Base-by-base conservation (phyloP, 192 early-diverging fungal species). In the Backusella tuberculispora region DNA sequence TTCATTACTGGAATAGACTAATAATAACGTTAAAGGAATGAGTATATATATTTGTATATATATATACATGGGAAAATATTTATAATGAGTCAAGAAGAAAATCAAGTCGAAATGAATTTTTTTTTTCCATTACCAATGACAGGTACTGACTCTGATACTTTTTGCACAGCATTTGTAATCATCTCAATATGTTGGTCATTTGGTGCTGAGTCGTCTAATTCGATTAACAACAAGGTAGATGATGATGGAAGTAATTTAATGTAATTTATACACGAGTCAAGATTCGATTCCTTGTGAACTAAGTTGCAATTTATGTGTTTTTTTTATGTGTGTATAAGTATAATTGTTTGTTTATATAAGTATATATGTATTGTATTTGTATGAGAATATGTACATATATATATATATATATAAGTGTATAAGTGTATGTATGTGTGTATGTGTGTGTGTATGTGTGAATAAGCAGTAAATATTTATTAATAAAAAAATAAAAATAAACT, bases 1-100 rank as follows among this genome's bases (percentile, higher is more conserved):
- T 48, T 80, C 70, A 5, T 53, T 66, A 7, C 43, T 72, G 29
- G 70, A 76, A 40, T 44, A 76, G 0, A 80, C 78, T 80, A 47
- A 4, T 38, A 37, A 47, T 48, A 63, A 71, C 6, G 8, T 15
- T 19, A 37, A 42, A 66, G 17, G 14, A 17, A 48, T 48, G 12
- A 17, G 12, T 17, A 13, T 7, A 53, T 34, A 34, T 34, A 34
- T 34, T 1, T 34, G 12, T 17, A 13, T 7, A 53, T 34, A 34
- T 34, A 34, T 34, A 34, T 34, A 34, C 29, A 34, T 34, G 29
- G 29, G 2, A 0, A 34, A 34, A 34, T 34, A 34, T 34, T 34
- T 34, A 34, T 34, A 67, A 42, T 5, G 5, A 66, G 19, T n/a
- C 38, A 6, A 17, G 5, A 9, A 8, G 9, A 19, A 5, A 29